Evolutionary conservation across 2,329 filamentous ascomycete genomes (phyloP).

Genomic region (Alternaria consortialis): DNA sequence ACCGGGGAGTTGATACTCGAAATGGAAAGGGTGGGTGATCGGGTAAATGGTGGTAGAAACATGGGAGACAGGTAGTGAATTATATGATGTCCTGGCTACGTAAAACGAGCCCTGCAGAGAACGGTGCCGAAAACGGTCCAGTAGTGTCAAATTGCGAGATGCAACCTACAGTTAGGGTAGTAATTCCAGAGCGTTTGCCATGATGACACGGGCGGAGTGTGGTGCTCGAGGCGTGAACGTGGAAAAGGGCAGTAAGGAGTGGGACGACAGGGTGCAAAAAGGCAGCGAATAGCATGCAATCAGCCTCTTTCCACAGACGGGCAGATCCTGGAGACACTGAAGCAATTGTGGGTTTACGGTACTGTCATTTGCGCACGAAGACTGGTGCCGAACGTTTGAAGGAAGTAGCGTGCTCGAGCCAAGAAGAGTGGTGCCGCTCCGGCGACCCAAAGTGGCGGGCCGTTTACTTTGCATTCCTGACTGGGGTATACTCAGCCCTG

Average conservation of each 20-base stretch:
- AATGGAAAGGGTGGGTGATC: slow-evolving; percentile 39
- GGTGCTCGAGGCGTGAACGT: slow-evolving; percentile 32
- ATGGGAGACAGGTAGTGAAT: slow-evolving; percentile 29
- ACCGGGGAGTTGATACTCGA: slow-evolving; percentile 36
- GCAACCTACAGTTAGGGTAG: slow-evolving; percentile 44
- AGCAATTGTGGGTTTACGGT: slow-evolving; percentile 34
- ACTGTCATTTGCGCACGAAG: slow-evolving; percentile 48
- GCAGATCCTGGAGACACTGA: slow-evolving; percentile 31
- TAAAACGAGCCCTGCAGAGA: slow-evolving; percentile 30
- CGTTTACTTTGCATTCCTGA: slow-evolving; percentile 30
- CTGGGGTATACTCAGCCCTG: slow-evolving; percentile 17
- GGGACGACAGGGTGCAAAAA: slow-evolving; percentile 28
- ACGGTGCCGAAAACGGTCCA: slow-evolving; percentile 26
- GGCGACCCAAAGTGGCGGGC: slow-evolving; percentile 37
- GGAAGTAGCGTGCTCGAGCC: slow-evolving; percentile 32
- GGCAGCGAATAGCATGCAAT: slow-evolving; percentile 26
- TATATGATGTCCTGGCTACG: slow-evolving; percentile 40
- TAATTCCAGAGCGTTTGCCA: slow-evolving; percentile 30
- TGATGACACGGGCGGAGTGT: slow-evolving; percentile 44
- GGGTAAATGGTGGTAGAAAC: slow-evolving; percentile 26
- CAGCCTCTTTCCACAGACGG: slow-evolving; percentile 21
- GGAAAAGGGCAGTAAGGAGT: slow-evolving; percentile 30
- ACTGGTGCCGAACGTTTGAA: slow-evolving; percentile 30
- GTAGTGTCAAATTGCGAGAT: slow-evolving; percentile 35
- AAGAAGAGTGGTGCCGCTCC: slow-evolving; percentile 30